Conservation (phyloP, 1,284 basidiomycete genomes). For the Cystobasidium pallidum region DNA sequence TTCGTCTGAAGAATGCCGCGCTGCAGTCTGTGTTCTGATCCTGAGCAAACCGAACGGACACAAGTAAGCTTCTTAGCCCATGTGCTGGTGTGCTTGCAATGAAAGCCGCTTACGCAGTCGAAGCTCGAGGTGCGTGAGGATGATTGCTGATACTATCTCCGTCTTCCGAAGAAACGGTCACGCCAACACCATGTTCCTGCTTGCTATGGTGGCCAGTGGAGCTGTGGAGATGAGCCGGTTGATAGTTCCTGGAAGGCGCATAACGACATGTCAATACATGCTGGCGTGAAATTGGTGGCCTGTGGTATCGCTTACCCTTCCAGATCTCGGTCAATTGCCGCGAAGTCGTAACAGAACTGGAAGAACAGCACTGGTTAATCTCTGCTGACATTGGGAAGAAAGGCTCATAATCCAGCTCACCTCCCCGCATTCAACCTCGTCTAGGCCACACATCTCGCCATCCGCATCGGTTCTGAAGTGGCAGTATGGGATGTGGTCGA, state of each 20-base stretch:
- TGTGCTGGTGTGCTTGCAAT: background rate
- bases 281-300: background rate
- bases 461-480: constrained; percentile 72
- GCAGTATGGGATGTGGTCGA: constrained; percentile 77
- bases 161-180: constrained; percentile 27
- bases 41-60: background rate
- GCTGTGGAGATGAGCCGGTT: constrained; percentile 3
- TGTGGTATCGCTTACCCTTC: constrained; percentile 30
- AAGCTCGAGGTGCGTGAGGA: constrained; percentile 11
- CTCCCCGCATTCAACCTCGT: constrained; percentile 69
- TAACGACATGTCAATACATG: background rate
- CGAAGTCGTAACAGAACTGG: constrained; percentile 43
- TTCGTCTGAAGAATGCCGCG: background rate
- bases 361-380: background rate
- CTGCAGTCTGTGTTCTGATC: constrained; percentile 15
- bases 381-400: background rate
- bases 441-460: constrained; percentile 83
- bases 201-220: background rate
- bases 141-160: constrained; percentile 5
- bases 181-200: constrained; percentile 33
- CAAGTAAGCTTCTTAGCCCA: background rate
- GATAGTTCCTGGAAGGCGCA: constrained; percentile 1
- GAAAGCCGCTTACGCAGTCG: constrained; percentile 14
- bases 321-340: constrained; percentile 34
- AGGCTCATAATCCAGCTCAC: background rate